Conservation (phyloP, 2,329 filamentous ascomycete genomes). For the Aureobasidium sp. region DNA sequence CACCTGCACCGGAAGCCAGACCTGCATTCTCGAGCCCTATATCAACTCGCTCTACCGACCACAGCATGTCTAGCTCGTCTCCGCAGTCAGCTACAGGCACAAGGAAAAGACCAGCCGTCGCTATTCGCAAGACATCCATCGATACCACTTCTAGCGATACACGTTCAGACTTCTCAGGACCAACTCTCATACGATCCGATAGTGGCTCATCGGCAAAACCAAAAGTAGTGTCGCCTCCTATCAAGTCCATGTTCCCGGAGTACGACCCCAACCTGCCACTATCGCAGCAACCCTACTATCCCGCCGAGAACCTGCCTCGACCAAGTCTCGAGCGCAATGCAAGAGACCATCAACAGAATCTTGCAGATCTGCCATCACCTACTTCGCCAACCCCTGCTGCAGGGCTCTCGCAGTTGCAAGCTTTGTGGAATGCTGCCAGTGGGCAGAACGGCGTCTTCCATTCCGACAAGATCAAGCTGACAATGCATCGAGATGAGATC, state of each 20-base stretch:
- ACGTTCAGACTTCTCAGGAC: conserved; percentile 14
- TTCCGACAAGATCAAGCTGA: conserved; percentile 15
- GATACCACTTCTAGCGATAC: conserved; percentile 4
- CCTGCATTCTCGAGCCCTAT: background rate
- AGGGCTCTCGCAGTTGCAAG: conserved; percentile 22
- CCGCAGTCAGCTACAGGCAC: background rate
- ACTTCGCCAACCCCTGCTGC: conserved; percentile 4
- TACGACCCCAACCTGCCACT: conserved; percentile 76
- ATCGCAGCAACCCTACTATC: conserved; percentile 72
- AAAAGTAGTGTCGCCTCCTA: conserved; percentile 41
- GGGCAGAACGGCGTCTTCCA: background rate
- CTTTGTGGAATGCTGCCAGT: conserved; percentile 22
- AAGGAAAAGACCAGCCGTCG: conserved; percentile 1
- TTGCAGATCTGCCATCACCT: background rate
- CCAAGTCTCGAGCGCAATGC: background rate
- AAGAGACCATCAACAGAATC: background rate
- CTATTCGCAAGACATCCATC: conserved; percentile 10
- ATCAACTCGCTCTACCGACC: background rate
- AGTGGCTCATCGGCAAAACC: conserved; percentile 15
- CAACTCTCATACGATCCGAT: conserved; percentile 21
- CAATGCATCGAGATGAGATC: conserved; percentile 15
- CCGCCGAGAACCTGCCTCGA: conserved; percentile 41
- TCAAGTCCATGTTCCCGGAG: conserved; percentile 79
- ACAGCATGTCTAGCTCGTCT: background rate
- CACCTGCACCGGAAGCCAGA: background rate